Percentiles rank a stretch among this genome's conserved stretches.
Conservation (phyloP, 331 rosid genomes). For the Ulmus americana region DNA sequence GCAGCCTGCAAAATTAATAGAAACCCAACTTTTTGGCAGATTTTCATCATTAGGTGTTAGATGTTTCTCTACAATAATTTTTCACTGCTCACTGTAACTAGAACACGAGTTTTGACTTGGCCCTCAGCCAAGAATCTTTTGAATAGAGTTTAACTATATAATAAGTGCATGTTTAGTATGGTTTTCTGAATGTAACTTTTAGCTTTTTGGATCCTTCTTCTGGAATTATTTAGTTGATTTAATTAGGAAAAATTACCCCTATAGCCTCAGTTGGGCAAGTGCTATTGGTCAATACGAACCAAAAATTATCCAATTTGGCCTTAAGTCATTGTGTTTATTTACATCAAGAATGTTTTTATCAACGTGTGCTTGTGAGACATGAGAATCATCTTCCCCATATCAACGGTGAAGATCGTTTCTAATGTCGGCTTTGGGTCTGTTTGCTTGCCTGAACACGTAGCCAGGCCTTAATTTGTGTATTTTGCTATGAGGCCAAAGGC, state of each 20-base stretch:
- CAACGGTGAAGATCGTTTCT: conserved; percentile 15
- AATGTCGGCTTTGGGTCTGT: conserved; percentile 8
- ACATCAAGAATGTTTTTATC: too few species aligned
- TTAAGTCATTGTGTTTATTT: too few species aligned
- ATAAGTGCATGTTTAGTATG: too few species aligned
- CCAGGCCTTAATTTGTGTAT: background rate
- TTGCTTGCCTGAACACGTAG: conserved; percentile 13
- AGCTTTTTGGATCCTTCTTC: too few species aligned
- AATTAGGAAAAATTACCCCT: too few species aligned
- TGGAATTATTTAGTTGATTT: too few species aligned
- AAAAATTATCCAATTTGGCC: too few species aligned
- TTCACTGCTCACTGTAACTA: conserved; percentile 24
- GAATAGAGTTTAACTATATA: too few species aligned
- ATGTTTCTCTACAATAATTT: conserved; percentile 15
- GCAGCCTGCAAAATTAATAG: background rate
- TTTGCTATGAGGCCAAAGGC: conserved; percentile 11
- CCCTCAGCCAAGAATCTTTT: conserved; percentile 1
- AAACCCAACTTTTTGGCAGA: background rate
- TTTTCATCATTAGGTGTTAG: conserved; percentile 1
- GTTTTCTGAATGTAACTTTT: too few species aligned
- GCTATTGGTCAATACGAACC: too few species aligned
- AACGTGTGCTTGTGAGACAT: too few species aligned
- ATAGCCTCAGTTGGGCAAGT: too few species aligned
- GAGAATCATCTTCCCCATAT: background rate
- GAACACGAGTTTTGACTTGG: conserved; percentile 20